Evolutionary conservation across 208 protist species (phyloP), one percentile per base, ranked within the genome.

Genomic region (Acanthamoeba royreba): DNA sequence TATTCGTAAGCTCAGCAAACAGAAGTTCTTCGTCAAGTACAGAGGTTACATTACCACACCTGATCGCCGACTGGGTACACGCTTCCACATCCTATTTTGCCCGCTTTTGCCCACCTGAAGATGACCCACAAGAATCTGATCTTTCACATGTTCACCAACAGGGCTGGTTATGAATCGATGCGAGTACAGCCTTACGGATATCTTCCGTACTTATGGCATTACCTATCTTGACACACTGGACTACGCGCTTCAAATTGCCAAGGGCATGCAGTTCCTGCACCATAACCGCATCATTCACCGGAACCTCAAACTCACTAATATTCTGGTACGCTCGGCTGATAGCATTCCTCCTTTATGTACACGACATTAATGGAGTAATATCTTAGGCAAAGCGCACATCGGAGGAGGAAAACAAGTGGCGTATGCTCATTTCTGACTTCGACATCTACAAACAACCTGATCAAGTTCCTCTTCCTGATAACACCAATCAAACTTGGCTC

Each of bases 1-100:
- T 28, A 17, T 74, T 17, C n/a, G n/a, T 22, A 72, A 63, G 53
- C 33, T 72, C 85, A 35, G 55, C 53, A 72, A 72, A 43, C 53
- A 91, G 55, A 91, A 91, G 55, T 22, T 31, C 49, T 91, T 91
- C 52, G 47, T 91, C 49, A 91, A 72, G 33, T 91, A 91, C 85
- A 40, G 25, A n/a, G 85, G 85, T n/a, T 91, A 33, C 52, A 74
- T 91, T 35, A 4, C 42, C 45, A 91, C 52, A 8, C 85, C 85
- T 35, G 85, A 91, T 28, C 17, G 28, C 0, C 85, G 85, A 0
- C 85, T 91, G n/a, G 85, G 81, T 81, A 81, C 72, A n/a, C n/a
- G n/a, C 15, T n/a, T 5, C 13, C 7, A 9, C 40, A 9, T 4
- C 22, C 22, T 1, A 31, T 17, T n/a, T n/a, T n/a, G n/a, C n/a